Evolutionary conservation across 345 rosid genomes (phyloP).

Genomic region (Sisymbrium altissimum): DNA sequence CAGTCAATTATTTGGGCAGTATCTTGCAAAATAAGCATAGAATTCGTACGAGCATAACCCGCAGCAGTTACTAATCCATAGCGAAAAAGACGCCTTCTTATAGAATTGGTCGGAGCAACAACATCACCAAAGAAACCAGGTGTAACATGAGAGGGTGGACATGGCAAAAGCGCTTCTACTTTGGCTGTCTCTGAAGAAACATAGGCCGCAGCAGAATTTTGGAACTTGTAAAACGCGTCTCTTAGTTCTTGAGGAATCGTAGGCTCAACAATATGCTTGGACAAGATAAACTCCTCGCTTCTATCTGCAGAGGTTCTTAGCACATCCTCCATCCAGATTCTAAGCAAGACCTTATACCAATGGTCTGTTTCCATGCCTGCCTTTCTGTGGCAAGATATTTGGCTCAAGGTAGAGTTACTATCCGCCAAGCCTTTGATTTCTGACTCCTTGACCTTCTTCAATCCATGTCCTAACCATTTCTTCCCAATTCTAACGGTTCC

Average conservation of each 20-base stretch:
- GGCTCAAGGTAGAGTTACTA: constrained; percentile 56
- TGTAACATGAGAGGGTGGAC: constrained; percentile 36
- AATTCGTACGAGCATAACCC: constrained; percentile 54
- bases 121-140: constrained; percentile 44
- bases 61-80: constrained; percentile 62
- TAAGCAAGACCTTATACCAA: constrained; percentile 72
- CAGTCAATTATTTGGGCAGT: constrained; percentile 68
- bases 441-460: constrained; percentile 88
- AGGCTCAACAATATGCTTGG: constrained; percentile 68
- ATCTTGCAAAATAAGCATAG: constrained; percentile 66
- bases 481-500: constrained; percentile 77
- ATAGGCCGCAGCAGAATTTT: constrained; percentile 57
- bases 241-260: constrained; percentile 69
- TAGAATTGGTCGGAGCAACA: constrained; percentile 62
- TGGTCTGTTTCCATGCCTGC: constrained; percentile 92
- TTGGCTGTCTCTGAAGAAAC: constrained; percentile 69
- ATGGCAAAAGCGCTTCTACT: constrained; percentile 54
- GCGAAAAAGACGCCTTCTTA: constrained; percentile 64
- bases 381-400: constrained; percentile 69
- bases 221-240: constrained; percentile 73
- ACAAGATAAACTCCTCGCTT: constrained; percentile 62
- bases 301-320: constrained; percentile 44
- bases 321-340: constrained; percentile 71
- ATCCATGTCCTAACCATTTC: constrained; percentile 89
- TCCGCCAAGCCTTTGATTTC: constrained; percentile 80